Percentiles rank a stretch among this genome's conserved stretches.
phyloP scores from a whole-genome alignment of 208 protist genomes.

The Acanthamoeba divionensis region DNA sequence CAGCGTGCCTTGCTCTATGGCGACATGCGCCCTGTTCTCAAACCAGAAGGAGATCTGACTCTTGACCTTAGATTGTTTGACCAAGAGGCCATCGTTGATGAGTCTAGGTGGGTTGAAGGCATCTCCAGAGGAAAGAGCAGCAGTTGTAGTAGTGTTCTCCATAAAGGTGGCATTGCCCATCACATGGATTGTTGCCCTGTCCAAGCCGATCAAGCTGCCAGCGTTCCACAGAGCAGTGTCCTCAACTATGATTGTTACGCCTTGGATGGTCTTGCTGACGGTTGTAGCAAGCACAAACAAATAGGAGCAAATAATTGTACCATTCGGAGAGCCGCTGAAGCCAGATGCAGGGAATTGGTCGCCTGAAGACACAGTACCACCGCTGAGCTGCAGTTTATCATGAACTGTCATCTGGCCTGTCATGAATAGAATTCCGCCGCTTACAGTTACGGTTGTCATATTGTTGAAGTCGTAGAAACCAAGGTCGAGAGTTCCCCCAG shows the following conservation, averaged over 20 bases:
- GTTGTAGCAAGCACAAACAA: background rate
- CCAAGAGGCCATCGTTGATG: background rate
- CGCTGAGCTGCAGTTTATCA: background rate
- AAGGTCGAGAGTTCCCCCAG: background rate
- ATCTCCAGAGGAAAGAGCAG: background rate
- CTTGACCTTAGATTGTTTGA: background rate
- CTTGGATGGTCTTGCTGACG: background rate
- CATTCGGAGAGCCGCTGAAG: background rate
- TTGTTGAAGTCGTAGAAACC: slow-evolving; percentile 16
- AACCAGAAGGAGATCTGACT: background rate
- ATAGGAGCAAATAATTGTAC: background rate
- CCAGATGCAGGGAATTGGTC: no score
- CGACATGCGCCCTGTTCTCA: background rate
- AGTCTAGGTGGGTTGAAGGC: background rate
- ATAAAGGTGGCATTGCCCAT: background rate
- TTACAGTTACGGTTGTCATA: slow-evolving; percentile 16
- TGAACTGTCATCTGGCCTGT: background rate
- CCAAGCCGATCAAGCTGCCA: background rate
- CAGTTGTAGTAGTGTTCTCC: background rate
- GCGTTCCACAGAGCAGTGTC: background rate
- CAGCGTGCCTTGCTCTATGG: background rate
- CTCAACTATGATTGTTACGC: background rate
- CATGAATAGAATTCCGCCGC: background rate
- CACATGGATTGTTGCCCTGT: background rate
- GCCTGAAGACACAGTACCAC: background rate